Base-by-base conservation (phyloP, 2,329 filamentous ascomycete genomes). In the Neofusicoccum laricinum region DNA sequence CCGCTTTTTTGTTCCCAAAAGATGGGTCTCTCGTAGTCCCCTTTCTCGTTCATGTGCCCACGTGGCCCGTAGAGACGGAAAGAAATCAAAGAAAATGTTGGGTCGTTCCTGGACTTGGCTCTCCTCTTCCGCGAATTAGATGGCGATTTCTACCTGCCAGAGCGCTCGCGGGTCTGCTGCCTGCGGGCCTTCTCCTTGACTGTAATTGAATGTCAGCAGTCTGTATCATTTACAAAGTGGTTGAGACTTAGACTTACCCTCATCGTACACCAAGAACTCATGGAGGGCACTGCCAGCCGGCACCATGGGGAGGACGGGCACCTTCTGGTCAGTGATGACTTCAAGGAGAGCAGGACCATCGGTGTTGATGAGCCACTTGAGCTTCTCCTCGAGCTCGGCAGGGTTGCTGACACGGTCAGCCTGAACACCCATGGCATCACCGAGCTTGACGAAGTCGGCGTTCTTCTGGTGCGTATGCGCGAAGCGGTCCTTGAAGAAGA, bases 261-360 rank as follows among this genome's bases (percentile, higher is more conserved):
- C 85, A 77, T 96, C 92, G 79, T 92, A 97, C 17, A 93, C 86
- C 75, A 98, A 84, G 80, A 98, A 97, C 79, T 98, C 95, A 76
- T 98, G 92, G 72, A 99, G 84, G 66, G 85, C 94, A 67, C 86
- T 89, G 41, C 95, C 95, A 43, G 87, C 89, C 3, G 94, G 94
- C 51, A 99, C 95, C 95, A 98, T 98, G 41, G 95, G 95, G 73
- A 98, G 81, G n/a, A 99, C 94, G 51, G 94, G 94, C 30, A 95
- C 90, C 86, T 95, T 89, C 75, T 86, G 85, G 78, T 98, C 95
- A 3, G 92, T 95, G 61, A 97, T 85, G 62, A 99, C 90, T 81
- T 98, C 94, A 66, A 99, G 84, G 68, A 98, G 85, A 45, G 93
- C 93, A 19, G 95, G 95, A n/a, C 94, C 95, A 34, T 97, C 91